Conservation (phyloP, 805 yeast genomes). For the Sugiyamaella qingdaonensis region DNA sequence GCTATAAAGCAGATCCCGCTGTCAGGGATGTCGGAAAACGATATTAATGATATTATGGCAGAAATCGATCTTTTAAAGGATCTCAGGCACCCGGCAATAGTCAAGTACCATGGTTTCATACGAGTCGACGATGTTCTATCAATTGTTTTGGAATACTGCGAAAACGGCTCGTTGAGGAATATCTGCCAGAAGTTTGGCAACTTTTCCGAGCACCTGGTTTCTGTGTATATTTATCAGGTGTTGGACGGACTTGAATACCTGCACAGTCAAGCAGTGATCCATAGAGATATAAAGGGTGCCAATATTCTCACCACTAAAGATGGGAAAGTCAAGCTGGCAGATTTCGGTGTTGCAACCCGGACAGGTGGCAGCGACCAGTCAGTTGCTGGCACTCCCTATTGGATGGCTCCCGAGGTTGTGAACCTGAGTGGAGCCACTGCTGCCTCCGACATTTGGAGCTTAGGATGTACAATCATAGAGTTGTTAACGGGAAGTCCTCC, state of each 20-base stretch:
- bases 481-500: conserved; percentile 85
- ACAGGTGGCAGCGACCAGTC: conserved; percentile 27
- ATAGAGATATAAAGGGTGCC: conserved; percentile 74
- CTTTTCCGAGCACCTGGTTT: conserved; percentile 51
- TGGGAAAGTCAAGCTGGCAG: conserved; percentile 67
- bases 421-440: conserved; percentile 79
- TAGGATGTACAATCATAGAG: conserved; percentile 94
- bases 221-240: conserved; percentile 49
- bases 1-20: conserved; percentile 79
- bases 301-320: conserved; percentile 58
- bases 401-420: conserved; percentile 99
- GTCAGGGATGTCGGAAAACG: conserved; percentile 35
- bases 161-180: conserved; percentile 62
- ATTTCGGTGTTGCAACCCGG: conserved; percentile 71
- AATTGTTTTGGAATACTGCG: conserved; percentile 60
- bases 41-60: conserved; percentile 46
- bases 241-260: conserved; percentile 58
- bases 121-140: conserved; percentile 49
- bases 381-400: conserved; percentile 82
- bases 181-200: conserved; percentile 49
- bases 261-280: conserved; percentile 71
- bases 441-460: conserved; percentile 78
- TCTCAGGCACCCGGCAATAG: conserved; percentile 62
- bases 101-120: conserved; percentile 64
- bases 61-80: conserved; percentile 65